Percentiles rank a stretch among this genome's conserved stretches.
Conservation (phyloP, 257 asterid species). For the Dorcoceras hygrometricum region DNA sequence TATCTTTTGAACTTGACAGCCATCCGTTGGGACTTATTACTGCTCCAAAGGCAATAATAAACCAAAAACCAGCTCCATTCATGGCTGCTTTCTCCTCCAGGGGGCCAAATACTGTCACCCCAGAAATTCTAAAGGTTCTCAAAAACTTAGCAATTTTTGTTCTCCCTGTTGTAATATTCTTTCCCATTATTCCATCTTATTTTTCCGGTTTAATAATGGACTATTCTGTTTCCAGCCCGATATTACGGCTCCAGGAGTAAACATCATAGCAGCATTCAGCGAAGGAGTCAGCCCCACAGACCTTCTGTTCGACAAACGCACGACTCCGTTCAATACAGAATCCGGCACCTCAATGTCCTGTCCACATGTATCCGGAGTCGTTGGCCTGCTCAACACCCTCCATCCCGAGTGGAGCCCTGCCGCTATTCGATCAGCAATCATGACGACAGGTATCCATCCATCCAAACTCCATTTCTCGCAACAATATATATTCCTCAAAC, state of each 20-base stretch:
- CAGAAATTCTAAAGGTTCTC: constrained; percentile 63
- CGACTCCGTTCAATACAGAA: constrained; percentile 22
- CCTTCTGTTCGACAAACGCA: constrained; percentile 25
- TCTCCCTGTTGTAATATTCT: neutral
- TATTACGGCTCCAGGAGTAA: constrained; percentile 66
- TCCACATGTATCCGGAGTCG: constrained; percentile 67
- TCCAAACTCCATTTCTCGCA: neutral
- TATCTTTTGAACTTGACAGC: constrained; percentile 24
- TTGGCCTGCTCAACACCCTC: constrained; percentile 45
- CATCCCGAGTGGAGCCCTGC: constrained; percentile 68
- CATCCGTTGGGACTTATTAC: constrained; percentile 44
- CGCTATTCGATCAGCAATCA: constrained; percentile 61
- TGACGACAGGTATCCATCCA: constrained; percentile 42
- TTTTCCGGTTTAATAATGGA: neutral
- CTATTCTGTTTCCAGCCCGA: constrained; percentile 44
- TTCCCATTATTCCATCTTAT: too few species aligned
- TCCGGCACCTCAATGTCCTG: constrained; percentile 73
- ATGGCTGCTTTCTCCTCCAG: constrained; percentile 71
- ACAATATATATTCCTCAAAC: neutral
- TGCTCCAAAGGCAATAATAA: constrained; percentile 25
- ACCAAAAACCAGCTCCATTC: constrained; percentile 50
- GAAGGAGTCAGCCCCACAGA: constrained; percentile 32
- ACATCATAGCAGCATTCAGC: constrained; percentile 49
- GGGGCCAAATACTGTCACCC: constrained; percentile 57
- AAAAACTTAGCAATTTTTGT: neutral